Evolutionary conservation across 2,329 filamentous ascomycete species (phyloP), one percentile per base, ranked within the genome.

Genomic region (Colletotrichum sp.): DNA sequence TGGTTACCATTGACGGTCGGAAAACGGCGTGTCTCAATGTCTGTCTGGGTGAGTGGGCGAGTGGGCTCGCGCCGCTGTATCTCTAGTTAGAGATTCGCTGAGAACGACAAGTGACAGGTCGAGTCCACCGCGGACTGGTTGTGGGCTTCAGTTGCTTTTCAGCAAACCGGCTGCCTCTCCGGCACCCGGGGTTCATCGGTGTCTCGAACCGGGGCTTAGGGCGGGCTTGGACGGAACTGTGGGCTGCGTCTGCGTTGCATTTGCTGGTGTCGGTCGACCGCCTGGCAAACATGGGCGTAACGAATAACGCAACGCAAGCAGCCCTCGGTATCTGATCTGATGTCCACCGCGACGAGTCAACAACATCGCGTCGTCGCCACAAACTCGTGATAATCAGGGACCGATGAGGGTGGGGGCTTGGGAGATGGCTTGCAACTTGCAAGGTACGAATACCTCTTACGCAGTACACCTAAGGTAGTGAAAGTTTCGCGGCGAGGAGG

Each of bases 141-240:
- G 26, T 36, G 55, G 70, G 52, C 38, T n/a, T n/a, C 43, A 18
- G 14, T 56, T 56, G 16, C 56, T 36, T 64, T 38, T 30, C 36
- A 61, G 73, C 70, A 73, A 75, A 73, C 73, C 73, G 73, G 73
- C 73, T 75, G 69, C 43, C 43, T 73, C 73, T 75, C 73, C 73
- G 73, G 69, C 56, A 52, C 36, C 73, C 70, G 73, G 73, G 67
- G 63, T 48, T 64, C 64, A 59, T 67, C 70, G 58, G 43, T 52
- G 43, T 64, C 58, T 36, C 69, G 72, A 26, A 10, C 63, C 73
- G 73, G 69, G 70, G 69, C 38, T 74, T 62, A 36, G 21, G 61
- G 61, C 59, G 59, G 67, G 67, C 71, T 66, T 52, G 36, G 56
- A 43, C 68, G 34, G 56, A 43, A 61, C 48, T 28, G 64, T 69